Percentiles rank a stretch among this genome's conserved stretches.
phyloP scores from a whole-genome alignment of 2,329 filamentous ascomycete species.

The Colletotrichum lindemuthianum region DNA sequence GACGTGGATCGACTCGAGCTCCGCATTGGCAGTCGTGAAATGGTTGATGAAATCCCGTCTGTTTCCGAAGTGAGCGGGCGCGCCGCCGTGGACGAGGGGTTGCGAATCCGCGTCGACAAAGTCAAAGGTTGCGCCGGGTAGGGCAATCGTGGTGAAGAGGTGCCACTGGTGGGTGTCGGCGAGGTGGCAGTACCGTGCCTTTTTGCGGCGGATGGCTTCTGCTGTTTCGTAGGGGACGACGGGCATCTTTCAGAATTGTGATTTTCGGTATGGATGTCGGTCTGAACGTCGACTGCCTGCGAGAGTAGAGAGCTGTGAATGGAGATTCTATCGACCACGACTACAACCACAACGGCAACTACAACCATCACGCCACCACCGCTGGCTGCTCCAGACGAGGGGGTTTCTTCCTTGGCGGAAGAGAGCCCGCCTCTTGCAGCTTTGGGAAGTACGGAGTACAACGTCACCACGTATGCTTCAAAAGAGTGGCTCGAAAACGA shows the following conservation, averaged over 20 bases:
- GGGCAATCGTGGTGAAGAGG: slow-evolving; percentile 27
- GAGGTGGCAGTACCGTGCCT: slow-evolving; percentile 33
- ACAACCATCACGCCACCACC: too few relatives aligned
- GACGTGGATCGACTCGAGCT: slow-evolving; percentile 19
- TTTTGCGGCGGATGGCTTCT: slow-evolving; percentile 35
- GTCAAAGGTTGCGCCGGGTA: slow-evolving; percentile 27
- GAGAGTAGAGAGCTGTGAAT: neutral
- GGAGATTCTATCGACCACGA: neutral
- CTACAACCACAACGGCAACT: neutral
- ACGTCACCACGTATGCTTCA: too few relatives aligned
- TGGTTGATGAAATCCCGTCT: slow-evolving; percentile 20
- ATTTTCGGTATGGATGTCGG: neutral
- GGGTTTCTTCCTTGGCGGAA: slow-evolving; percentile 2
- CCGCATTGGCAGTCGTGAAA: slow-evolving; percentile 7
- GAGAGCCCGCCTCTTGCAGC: neutral
- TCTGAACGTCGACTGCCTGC: neutral
- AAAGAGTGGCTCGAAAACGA: too few relatives aligned
- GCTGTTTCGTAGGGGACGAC: slow-evolving; percentile 22
- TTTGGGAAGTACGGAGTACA: neutral
- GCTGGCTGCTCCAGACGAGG: neutral
- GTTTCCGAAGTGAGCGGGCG: neutral
- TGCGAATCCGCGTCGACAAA: too few relatives aligned
- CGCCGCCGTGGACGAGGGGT: neutral
- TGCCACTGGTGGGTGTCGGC: slow-evolving; percentile 30
- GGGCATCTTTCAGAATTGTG: neutral